Evolutionary conservation across 805 yeast species (phyloP), one percentile per base, ranked within the genome.

Genomic region (Candida nitratophila): DNA sequence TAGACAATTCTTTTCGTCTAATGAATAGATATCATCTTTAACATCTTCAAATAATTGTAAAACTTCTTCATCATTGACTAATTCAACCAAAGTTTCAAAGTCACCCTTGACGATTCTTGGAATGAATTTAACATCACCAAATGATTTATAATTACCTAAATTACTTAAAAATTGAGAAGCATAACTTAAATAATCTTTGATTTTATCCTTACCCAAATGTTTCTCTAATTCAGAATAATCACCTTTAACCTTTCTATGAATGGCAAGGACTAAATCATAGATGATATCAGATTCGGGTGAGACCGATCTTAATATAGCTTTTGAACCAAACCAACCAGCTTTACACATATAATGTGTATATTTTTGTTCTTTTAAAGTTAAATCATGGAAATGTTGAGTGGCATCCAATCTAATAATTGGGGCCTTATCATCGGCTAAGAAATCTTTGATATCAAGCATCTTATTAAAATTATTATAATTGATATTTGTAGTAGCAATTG

Each of bases 101-200:
- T 71, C 70, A 0, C 62, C 73, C 29, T 52, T 56, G 0, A 71
- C 45, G 34, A 86, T 55, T 41, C 77, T 66, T 35, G 96, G 96
- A 49, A 88, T 72, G 56, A 88, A 88, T 63, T 88, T 88, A 53
- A 78, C 77, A 65, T 88, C 96, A 51, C 96, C 96, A 61, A 88
- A 88, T 1, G 93, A 83, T 65, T 83, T 88, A 66, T 76, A 85
- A 57, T 85, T 85, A 51, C 93, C 93, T 60, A 81, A 69, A 62
- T 85, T 85, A 33, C 81, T 69, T 48, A 85, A 67, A 56, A 85
- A 80, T 66, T 85, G 91, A 35, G 88, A 83, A 27, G 81, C 83
- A 60, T 77, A 87, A 57, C 83, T 86, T 60, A 86, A 66, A 59
- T 83, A 86, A 17, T 60, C 58, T 36, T 64, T 57, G 16, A 69